A percentile compares a stretch with the other conserved stretches of the same genome.
phyloP scores from a whole-genome alignment of 768 basidiomycete genomes.

The Pholiota conissans region DNA sequence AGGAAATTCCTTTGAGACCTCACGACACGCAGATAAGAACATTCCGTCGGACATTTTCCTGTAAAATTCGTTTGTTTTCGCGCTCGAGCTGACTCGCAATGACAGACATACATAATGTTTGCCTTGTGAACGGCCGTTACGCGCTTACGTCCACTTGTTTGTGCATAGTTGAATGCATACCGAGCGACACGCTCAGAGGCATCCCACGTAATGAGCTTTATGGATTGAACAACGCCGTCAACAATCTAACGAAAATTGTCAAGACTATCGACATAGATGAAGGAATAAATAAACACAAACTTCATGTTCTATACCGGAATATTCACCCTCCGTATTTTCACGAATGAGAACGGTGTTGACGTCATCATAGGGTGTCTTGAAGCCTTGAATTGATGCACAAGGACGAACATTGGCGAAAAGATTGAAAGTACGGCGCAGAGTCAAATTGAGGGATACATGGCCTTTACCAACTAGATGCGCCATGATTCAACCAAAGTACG shows the following conservation, averaged over 20 bases:
- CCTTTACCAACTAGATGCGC: slow-evolving; percentile 85
- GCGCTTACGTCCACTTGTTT: slow-evolving; percentile 78
- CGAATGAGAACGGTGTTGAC: slow-evolving; percentile 98
- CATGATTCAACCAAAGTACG: not conserved
- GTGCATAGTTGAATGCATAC: slow-evolving; percentile 98
- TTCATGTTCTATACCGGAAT: slow-evolving; percentile 99
- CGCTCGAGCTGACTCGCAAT: not conserved
- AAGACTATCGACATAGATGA: not conserved
- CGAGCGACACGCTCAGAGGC: slow-evolving; percentile 98
- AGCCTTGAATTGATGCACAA: slow-evolving; percentile 93
- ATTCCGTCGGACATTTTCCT: slow-evolving; percentile 99
- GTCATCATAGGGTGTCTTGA: slow-evolving; percentile 97
- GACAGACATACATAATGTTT: slow-evolving; percentile 84
- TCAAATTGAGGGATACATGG: slow-evolving; percentile 97
- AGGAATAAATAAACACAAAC: slow-evolving; percentile 38
- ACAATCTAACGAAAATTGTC: slow-evolving; percentile 57
- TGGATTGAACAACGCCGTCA: slow-evolving; percentile 98
- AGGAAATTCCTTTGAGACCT: slow-evolving; percentile 95
- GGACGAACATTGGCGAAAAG: slow-evolving; percentile 99
- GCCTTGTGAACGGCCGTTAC: slow-evolving; percentile 99
- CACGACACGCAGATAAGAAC: slow-evolving; percentile 97
- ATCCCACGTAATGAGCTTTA: slow-evolving; percentile 99
- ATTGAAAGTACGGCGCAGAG: slow-evolving; percentile 95
- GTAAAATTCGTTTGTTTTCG: slow-evolving; percentile 7
- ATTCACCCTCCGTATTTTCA: slow-evolving; percentile 99